Conservation (phyloP, 73 alveolate genomes). For the Stentor roeselii region DNA sequence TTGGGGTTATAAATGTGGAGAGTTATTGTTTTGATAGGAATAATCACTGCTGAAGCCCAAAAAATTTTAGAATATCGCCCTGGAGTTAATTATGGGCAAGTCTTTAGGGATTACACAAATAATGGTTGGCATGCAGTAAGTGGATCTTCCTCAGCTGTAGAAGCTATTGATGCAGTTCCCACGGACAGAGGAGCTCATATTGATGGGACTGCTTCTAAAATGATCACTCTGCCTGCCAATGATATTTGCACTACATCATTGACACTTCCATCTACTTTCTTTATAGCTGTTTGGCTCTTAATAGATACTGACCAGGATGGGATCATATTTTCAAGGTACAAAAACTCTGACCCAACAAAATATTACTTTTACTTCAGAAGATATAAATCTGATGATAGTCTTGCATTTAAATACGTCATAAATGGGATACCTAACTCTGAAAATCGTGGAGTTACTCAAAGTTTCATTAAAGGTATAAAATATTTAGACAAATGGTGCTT, state of each 20-base stretch:
- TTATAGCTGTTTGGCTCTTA: not conserved
- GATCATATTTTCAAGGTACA: too few relatives aligned
- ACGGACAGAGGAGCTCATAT: not conserved
- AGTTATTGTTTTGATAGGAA: too few relatives aligned
- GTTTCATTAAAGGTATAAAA: too few relatives aligned
- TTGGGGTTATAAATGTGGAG: too few relatives aligned
- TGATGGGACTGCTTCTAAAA: not conserved
- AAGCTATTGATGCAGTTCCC: not conserved
- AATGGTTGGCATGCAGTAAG: not conserved
- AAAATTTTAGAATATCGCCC: slow-evolving; percentile 36
- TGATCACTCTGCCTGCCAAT: not conserved
- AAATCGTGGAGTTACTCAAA: too few relatives aligned
- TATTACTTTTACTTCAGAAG: too few relatives aligned
- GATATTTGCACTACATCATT: not conserved
- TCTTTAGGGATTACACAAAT: not conserved
- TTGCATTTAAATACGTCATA: too few relatives aligned
- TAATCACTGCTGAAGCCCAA: too few relatives aligned
- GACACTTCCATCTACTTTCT: not conserved
- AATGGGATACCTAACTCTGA: too few relatives aligned
- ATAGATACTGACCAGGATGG: not conserved
- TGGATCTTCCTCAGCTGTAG: not conserved
- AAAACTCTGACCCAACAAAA: too few relatives aligned
- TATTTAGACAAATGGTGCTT: too few relatives aligned
- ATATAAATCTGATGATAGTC: too few relatives aligned
- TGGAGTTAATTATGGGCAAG: not conserved